Conservation (phyloP, 208 protist genomes). For the Leishmania tropica region DNA sequence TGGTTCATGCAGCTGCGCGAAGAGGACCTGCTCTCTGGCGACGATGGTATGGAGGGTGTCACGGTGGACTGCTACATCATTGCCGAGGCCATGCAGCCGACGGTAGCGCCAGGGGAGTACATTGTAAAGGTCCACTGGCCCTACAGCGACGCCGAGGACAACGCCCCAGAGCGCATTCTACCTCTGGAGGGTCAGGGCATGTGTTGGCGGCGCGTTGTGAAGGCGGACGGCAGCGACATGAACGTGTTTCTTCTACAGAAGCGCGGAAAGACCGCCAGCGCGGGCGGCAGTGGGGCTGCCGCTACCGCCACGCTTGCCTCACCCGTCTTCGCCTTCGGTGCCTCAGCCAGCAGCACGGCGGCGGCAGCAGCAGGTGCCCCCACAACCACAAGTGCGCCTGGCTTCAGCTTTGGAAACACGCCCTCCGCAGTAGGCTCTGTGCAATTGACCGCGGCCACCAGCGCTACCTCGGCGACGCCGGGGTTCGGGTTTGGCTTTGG, state of each 20-base stretch:
- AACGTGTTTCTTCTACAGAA: conserved; percentile 79
- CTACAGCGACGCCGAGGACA: conserved; percentile 87
- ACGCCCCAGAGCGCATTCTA: conserved; percentile 86
- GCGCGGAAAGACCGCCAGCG: conserved; percentile 10
- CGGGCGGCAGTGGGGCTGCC: neutral
- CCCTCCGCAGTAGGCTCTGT: conserved; percentile 10
- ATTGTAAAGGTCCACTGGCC: conserved; percentile 89
- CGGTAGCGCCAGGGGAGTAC: conserved; percentile 77
- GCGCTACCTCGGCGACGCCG: conserved; percentile 13
- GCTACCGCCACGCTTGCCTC: conserved; percentile 16
- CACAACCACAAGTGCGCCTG: neutral
- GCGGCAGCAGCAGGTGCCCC: conserved; percentile 6
- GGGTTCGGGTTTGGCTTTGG: conserved; percentile 46
- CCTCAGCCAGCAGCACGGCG: neutral
- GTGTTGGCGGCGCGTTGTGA: conserved; percentile 78
- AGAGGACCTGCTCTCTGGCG: conserved; percentile 76
- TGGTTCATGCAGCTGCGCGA: conserved; percentile 91
- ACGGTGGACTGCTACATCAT: conserved; percentile 87
- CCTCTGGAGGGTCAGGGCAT: conserved; percentile 69
- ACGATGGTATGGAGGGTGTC: conserved; percentile 77
- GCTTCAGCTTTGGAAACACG: conserved; percentile 1
- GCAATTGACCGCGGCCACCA: conserved; percentile 5
- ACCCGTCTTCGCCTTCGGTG: conserved; percentile 45
- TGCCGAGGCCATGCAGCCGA: conserved; percentile 68
- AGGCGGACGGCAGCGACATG: conserved; percentile 69